These are phyloP conservation scores for Byssochlamys sp. DNA, from an alignment of 2,329 filamentous ascomycete genomes.

Conservation along the genomic window DNA sequence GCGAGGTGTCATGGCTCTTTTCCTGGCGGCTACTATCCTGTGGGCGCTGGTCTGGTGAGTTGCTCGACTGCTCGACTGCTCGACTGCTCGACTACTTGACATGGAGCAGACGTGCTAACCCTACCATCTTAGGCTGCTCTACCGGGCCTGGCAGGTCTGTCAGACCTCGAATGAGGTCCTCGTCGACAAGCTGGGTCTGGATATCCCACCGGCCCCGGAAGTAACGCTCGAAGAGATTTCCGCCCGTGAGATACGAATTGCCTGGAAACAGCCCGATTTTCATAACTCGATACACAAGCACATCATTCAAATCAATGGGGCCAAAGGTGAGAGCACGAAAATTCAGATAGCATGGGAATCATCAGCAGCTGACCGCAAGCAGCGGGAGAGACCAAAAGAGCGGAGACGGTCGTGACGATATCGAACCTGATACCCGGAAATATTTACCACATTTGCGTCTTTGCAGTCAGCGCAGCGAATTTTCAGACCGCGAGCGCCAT, in stretches of 20 bases:
- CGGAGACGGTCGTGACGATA: slow-evolving; percentile 82
- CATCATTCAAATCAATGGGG: slow-evolving; percentile 84
- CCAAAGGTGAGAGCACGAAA: slow-evolving; percentile 53
- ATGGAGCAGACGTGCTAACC: slow-evolving; percentile 4
- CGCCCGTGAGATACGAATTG: slow-evolving; percentile 74
- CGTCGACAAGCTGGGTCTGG: slow-evolving; percentile 81
- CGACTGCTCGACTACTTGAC: slow-evolving; percentile 4
- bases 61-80: background rate
- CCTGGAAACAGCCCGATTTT: slow-evolving; percentile 70
- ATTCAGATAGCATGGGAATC: background rate
- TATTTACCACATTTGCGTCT: slow-evolving; percentile 87
- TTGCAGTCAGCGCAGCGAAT: slow-evolving; percentile 81
- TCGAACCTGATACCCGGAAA: slow-evolving; percentile 75
- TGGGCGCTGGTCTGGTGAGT: slow-evolving; percentile 42
- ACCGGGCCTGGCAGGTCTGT: slow-evolving; percentile 77
- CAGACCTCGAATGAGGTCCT: slow-evolving; percentile 85
- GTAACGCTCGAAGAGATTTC: slow-evolving; percentile 85
- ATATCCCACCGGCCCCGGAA: slow-evolving; percentile 81
- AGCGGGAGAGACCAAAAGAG: slow-evolving; percentile 76
- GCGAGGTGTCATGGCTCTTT: slow-evolving; percentile 41
- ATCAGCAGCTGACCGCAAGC: slow-evolving; percentile 10
- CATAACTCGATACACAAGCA: slow-evolving; percentile 69
- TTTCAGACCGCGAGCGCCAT: slow-evolving; percentile 84
- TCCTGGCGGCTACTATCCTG: slow-evolving; percentile 38
- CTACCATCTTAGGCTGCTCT: slow-evolving; percentile 55